Evolutionary conservation across 2,329 filamentous ascomycete species (phyloP), one percentile per base, ranked within the genome.

Genomic region (Chaetomiaceae sp.): DNA sequence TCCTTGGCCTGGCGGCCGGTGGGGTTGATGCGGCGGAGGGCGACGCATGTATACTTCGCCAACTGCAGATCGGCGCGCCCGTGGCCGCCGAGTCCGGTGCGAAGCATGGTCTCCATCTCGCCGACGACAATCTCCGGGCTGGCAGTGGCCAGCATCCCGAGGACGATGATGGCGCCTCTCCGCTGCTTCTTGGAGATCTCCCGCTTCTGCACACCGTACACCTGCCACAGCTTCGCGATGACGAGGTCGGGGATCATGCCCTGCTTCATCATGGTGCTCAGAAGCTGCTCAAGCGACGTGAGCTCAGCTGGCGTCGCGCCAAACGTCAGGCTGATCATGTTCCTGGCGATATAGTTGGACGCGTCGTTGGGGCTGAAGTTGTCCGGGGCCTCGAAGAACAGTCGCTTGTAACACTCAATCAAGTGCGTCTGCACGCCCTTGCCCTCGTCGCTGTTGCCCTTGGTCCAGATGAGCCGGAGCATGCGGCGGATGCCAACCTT

Each of bases 271-370:
- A 98, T 98, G 0, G 89, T 97, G 52, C 87, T 88, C 6, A 98
- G 74, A 3, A 98, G 74, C 66, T 98, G 93, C 66, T 98, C 93
- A 8, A 98, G 74, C 38, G 89, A 97, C 0, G 93, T 98, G 45
- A 98, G 72, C 63, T 98, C 93, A 1, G 94, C 93, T 1, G 91
- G 88, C 0, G 91, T 95, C 1, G 91, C 90, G 22, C 90, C 91
- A 65, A 95, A 97, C 0, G 93, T 98, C 60, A 98, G 70, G 73
- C 90, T 96, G 66, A 97, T 97, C 91, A 98, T 98, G 67, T 97
- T 98, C 52, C 90, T 82, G 20, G 91, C 91, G 60, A 98, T 85
- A 62, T 94, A 98, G 64, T 94, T 96, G 38, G 93, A 90, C 2
- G 90, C 83, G 61, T 96, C 90, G 56, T 96, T 96, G 24, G 82